These are phyloP conservation scores for Coccomyxa subellipsoidea DNA, from an alignment of 163 green algal species.

Conservation along the genomic window DNA sequence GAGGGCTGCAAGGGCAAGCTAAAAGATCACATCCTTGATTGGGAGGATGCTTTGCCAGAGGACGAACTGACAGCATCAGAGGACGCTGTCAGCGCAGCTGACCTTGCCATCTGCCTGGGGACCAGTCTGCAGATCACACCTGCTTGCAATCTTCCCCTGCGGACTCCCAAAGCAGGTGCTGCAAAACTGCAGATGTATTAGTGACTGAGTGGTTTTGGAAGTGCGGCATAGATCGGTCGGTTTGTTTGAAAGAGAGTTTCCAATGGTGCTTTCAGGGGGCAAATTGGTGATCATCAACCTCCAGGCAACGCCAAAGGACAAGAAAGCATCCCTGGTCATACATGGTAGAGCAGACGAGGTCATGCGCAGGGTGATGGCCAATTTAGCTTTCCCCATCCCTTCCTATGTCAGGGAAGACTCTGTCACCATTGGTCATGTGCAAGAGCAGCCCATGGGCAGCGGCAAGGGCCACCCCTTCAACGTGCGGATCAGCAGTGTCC, in stretches of 20 bases:
- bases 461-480: slow-evolving; percentile 27
- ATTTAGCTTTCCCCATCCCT: slow-evolving; percentile 31
- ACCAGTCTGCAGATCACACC: slow-evolving; percentile 92
- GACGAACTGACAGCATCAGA: slow-evolving; percentile 75
- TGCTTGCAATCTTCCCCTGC: slow-evolving; percentile 77
- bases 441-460: not conserved
- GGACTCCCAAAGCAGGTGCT: slow-evolving; percentile 34
- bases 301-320: slow-evolving; percentile 70
- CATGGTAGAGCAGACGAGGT: slow-evolving; percentile 49
- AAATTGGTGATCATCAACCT: slow-evolving; percentile 94
- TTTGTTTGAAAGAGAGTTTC: not conserved
- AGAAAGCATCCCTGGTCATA: slow-evolving; percentile 59
- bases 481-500: slow-evolving; percentile 38
- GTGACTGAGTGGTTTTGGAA: too few species aligned
- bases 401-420: slow-evolving; percentile 49
- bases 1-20: slow-evolving; percentile 60
- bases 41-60: slow-evolving; percentile 83
- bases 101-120: slow-evolving; percentile 83
- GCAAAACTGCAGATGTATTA: not conserved
- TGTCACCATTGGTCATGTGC: slow-evolving; percentile 43
- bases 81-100: slow-evolving; percentile 50
- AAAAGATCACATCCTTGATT: slow-evolving; percentile 86
- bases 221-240: too few species aligned
- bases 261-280: slow-evolving; percentile 35
- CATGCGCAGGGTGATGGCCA: slow-evolving; percentile 22